Evolutionary conservation across 2,329 filamentous ascomycete species (phyloP).

Genomic region (Monosporascus sp.): DNA sequence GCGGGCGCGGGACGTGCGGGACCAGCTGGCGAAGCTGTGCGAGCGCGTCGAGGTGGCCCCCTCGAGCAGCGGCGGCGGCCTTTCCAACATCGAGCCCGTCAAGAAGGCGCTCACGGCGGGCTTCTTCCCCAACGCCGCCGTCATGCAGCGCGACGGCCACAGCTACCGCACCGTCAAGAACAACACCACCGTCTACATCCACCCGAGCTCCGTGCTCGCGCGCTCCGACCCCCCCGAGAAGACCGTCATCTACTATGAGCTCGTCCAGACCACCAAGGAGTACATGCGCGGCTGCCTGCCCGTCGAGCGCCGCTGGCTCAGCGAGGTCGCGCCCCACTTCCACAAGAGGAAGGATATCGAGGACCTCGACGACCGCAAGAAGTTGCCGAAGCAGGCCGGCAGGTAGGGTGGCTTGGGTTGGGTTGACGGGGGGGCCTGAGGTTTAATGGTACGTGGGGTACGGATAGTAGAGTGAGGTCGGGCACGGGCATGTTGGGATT

Average conservation of each 20-base stretch:
- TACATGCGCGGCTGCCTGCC: conserved; percentile 89
- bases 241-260: conserved; percentile 82
- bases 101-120: conserved; percentile 84
- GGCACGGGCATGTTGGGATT: too few species aligned
- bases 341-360: conserved; percentile 91
- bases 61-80: conserved; percentile 57
- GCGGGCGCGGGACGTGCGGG: conserved; percentile 82
- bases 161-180: conserved; percentile 91
- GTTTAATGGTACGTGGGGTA: too few species aligned
- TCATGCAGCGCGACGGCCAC: conserved; percentile 77
- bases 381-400: conserved; percentile 52
- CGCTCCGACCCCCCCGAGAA: conserved; percentile 69
- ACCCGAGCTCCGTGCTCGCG: conserved; percentile 79
- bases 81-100: conserved; percentile 66
- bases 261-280: conserved; percentile 81
- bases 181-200: conserved; percentile 82
- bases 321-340: conserved; percentile 88
- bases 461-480: too few species aligned
- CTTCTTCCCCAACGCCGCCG: conserved; percentile 90
- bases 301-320: conserved; percentile 77
- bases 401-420: neutral
- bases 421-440: too few species aligned
- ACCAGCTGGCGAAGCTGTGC: conserved; percentile 87
- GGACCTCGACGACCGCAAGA: conserved; percentile 68
- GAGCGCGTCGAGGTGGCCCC: conserved; percentile 83